phyloP scores from a whole-genome alignment of 768 basidiomycete genomes.

The Dioszegia crocea region DNA sequence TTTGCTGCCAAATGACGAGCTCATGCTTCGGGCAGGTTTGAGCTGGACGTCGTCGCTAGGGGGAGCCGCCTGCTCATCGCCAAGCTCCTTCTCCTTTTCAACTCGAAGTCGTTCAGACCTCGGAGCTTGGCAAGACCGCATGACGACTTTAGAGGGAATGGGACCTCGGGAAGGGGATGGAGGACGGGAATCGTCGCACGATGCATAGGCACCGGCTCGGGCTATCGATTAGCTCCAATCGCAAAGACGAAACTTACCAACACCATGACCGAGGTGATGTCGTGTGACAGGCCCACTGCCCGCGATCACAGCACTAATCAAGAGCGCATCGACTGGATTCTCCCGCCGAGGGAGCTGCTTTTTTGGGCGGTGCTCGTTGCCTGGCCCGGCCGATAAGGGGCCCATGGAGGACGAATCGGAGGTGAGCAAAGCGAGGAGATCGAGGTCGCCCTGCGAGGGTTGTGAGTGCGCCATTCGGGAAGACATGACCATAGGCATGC shows the following conservation, averaged over 20 bases:
- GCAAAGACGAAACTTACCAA: slow-evolving; percentile 20
- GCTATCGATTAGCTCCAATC: slow-evolving; percentile 14
- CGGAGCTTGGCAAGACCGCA: slow-evolving; percentile 41
- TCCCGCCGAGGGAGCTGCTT: slow-evolving; percentile 32
- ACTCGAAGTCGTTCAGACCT: slow-evolving; percentile 35
- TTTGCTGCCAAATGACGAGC: slow-evolving; percentile 8
- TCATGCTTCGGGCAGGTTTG: background rate
- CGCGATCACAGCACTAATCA: slow-evolving; percentile 46
- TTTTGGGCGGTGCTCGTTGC: slow-evolving; percentile 10
- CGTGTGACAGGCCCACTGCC: slow-evolving; percentile 43
- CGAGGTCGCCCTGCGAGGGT: slow-evolving; percentile 55
- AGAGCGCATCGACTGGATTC: slow-evolving; percentile 42
- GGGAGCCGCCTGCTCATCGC: too few relatives aligned
- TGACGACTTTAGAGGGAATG: slow-evolving; percentile 16
- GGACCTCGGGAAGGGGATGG: slow-evolving; percentile 16
- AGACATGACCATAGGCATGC: slow-evolving; percentile 3
- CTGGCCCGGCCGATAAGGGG: slow-evolving; percentile 20
- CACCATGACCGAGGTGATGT: slow-evolving; percentile 47
- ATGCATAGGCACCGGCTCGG: slow-evolving; percentile 44
- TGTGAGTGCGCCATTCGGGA: slow-evolving; percentile 14
- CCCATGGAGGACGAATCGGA: slow-evolving; percentile 53
- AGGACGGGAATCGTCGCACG: slow-evolving; percentile 43
- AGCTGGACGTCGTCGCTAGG: background rate
- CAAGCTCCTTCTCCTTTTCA: slow-evolving; percentile 15
- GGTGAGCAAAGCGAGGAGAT: slow-evolving; percentile 65